A percentile compares a stretch with the other conserved stretches of the same genome.
Conservation (phyloP, 164 flowering plant genomes). For the Nelumbo lutea region DNA sequence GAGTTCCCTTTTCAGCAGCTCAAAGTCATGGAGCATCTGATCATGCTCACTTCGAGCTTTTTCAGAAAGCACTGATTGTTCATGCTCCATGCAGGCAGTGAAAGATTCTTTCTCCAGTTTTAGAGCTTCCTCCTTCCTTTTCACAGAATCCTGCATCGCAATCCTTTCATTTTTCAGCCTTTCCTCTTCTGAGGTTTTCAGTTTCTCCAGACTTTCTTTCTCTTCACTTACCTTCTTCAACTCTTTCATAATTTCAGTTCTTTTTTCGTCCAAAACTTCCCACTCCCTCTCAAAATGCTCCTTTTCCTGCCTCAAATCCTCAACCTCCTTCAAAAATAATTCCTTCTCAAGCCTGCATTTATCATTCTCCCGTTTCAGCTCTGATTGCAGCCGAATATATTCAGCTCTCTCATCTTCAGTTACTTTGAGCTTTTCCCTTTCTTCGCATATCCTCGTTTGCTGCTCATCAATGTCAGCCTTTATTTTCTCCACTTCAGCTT, state of each 20-base stretch:
- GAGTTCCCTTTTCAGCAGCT: conserved; percentile 42
- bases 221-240: conserved; percentile 37
- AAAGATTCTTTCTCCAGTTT: conserved; percentile 57
- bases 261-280: conserved; percentile 80
- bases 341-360: conserved; percentile 44
- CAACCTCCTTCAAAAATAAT: conserved; percentile 54
- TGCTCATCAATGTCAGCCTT: conserved; percentile 39
- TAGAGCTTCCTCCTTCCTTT: conserved; percentile 59
- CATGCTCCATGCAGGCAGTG: conserved; percentile 54
- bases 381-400: conserved; percentile 41
- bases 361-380: conserved; percentile 62
- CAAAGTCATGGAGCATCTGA: conserved; percentile 52
- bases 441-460: conserved; percentile 42
- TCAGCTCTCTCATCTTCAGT: conserved; percentile 56
- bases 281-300: conserved; percentile 82
- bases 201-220: conserved; percentile 41
- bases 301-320: conserved; percentile 60
- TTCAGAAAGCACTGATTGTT: conserved; percentile 41
- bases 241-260: conserved; percentile 37
- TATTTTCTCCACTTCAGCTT: conserved; percentile 46
- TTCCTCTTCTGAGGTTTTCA: conserved; percentile 42
- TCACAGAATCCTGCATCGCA: conserved; percentile 29
- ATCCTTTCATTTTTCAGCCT: conserved; percentile 44
- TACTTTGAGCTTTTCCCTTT: conserved; percentile 43
- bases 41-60: conserved; percentile 41